A percentile compares a stretch with the other conserved stretches of the same genome.
Conservation (phyloP, 1,139 yeast species). For the Blastobotrys arbuscula region DNA sequence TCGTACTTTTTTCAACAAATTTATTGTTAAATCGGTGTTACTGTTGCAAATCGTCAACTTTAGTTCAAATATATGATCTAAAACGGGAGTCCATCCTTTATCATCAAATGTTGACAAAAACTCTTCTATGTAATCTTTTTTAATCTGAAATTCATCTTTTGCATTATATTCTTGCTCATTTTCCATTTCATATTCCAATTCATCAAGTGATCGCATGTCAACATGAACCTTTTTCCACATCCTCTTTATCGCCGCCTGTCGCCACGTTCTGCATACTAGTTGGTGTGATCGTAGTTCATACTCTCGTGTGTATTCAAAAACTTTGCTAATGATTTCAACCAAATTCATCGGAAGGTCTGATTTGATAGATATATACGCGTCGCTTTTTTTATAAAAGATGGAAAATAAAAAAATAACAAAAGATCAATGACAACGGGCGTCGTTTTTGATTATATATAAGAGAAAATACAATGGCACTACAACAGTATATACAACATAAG, state of each 20-base stretch:
- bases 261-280: not conserved
- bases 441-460: not conserved
- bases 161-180: not conserved
- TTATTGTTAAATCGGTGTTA: not conserved
- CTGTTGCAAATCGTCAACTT: not conserved
- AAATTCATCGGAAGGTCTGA: not conserved
- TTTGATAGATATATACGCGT: not conserved
- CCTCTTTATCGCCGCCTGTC: not conserved
- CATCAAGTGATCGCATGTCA: not conserved
- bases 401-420: not conserved
- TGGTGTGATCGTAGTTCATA: not conserved
- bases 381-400: not conserved
- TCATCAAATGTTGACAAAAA: not conserved
- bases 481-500: not conserved
- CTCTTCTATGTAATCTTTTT: not conserved
- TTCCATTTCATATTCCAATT: not conserved
- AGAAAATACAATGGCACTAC: not conserved
- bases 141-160: not conserved
- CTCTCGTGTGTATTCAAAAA: not conserved
- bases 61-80: not conserved
- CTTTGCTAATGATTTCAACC: not conserved
- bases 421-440: no score
- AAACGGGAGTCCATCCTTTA: not conserved
- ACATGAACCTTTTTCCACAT: constrained; percentile 4
- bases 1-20: not conserved